Evolutionary conservation across 2,329 filamentous ascomycete species (phyloP), one percentile per base, ranked within the genome.

Genomic region (Xylariaceae sp.): DNA sequence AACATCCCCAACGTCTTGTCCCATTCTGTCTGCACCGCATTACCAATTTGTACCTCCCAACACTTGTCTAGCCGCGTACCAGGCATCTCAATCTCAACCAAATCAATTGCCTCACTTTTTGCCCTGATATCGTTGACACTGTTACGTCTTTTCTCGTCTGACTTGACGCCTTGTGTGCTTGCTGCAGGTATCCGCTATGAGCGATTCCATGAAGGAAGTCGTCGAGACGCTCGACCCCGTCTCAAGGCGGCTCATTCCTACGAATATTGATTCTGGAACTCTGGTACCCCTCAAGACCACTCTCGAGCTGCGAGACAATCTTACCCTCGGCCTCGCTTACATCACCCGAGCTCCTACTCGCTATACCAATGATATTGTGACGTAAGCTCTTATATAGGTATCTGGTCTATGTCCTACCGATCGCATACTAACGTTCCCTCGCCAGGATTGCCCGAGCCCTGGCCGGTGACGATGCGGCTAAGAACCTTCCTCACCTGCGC

Each of bases 291-390:
- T 89, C 44, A 88, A 87, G 73, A 88, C 87, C 3, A 83, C 82
- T 1, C 79, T 87, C 41, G 87, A 89, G 70, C 79, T 87, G 49
- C 78, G 81, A 48, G 82, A 86, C 63, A 82, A 84, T 53, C 81
- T 87, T 56, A 75, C 75, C 33, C 75, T 84, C 60, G 81, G 88
- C 46, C 79, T 84, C 57, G 87, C 87, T 51, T 89, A 89, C 71
- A 85, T 91, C 61, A 88, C 91, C 46, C 82, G 88, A 68, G 83
- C 90, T 52, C 90, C 90, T 43, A 84, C 87, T 62, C 90, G 87
- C 73, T 81, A 82, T 66, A 89, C 90, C 64, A 91, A 89, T 73
- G 80, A 83, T 63, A 82, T 92, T 68, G 83, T 95, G 69, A 86
- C 82, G 90, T 92, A 77, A 73, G 85, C 79, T 21, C 36, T 47